phyloP scores from a whole-genome alignment of 2,329 filamentous ascomycete species.

The Cercospora berteroae region DNA sequence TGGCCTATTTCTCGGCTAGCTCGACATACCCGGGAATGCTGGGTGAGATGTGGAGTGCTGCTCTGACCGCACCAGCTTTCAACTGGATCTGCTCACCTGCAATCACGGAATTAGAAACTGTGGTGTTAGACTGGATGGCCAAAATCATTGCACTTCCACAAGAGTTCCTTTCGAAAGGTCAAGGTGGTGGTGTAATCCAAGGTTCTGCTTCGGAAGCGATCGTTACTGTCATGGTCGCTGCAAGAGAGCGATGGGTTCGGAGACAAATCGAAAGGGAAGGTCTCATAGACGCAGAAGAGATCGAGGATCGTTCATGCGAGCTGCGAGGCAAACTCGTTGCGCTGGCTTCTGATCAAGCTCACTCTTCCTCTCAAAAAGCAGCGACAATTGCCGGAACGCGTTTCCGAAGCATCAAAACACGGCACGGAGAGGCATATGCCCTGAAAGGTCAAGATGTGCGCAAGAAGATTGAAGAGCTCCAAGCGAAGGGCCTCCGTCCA shows the following conservation, averaged over 20 bases:
- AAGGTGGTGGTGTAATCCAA: conserved; percentile 91
- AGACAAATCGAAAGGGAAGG: conserved; percentile 55
- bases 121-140: conserved; percentile 89
- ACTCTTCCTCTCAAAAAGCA: conserved; percentile 83
- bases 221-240: conserved; percentile 81
- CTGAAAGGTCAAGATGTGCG: conserved; percentile 66
- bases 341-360: conserved; percentile 73
- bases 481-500: conserved; percentile 69
- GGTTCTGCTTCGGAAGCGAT: conserved; percentile 86
- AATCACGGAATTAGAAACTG: conserved; percentile 88
- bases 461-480: conserved; percentile 62
- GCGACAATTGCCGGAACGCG: conserved; percentile 83
- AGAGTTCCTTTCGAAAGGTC: conserved; percentile 69
- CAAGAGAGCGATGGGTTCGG: conserved; percentile 73
- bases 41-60: conserved; percentile 86
- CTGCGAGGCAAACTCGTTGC: conserved; percentile 73
- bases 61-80: conserved; percentile 87
- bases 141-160: conserved; percentile 70
- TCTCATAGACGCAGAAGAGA: conserved; percentile 50
- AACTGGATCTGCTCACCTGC: conserved; percentile 96
- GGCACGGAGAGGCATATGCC: conserved; percentile 62
- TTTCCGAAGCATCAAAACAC: conserved; percentile 66
- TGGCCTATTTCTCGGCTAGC: conserved; percentile 89
- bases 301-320: conserved; percentile 67
- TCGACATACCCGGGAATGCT: conserved; percentile 81